These are phyloP conservation scores for Colletotrichum tamarilloi DNA, from an alignment of 2,329 filamentous ascomycete genomes.

Conservation along the genomic window DNA sequence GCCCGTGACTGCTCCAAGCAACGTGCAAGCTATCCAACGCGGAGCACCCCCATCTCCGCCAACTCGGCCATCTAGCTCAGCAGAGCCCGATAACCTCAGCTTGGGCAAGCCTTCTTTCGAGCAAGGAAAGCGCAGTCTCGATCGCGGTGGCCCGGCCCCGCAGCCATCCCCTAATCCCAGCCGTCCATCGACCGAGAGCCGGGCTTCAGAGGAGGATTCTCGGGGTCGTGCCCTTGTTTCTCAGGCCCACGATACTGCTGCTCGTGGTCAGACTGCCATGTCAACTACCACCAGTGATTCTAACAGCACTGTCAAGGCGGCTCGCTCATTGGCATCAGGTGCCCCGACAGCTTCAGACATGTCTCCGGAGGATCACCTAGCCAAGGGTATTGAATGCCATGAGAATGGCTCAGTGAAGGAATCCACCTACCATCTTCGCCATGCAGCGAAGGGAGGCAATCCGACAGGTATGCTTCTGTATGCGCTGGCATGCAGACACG, in stretches of 20 bases:
- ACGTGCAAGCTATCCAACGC: constrained; percentile 53
- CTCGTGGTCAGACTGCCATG: constrained; percentile 56
- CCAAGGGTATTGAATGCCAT: constrained; percentile 90
- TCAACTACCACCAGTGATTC: constrained; percentile 65
- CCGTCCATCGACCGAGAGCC: constrained; percentile 57
- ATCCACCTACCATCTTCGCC: constrained; percentile 93
- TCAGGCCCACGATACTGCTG: constrained; percentile 49
- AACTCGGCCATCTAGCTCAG: constrained; percentile 69
- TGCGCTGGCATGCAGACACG: constrained; percentile 92
- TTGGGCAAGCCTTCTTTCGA: constrained; percentile 61
- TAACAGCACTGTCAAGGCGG: constrained; percentile 63
- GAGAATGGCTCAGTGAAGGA: constrained; percentile 89
- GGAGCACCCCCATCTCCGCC: constrained; percentile 71
- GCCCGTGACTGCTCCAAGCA: constrained; percentile 53
- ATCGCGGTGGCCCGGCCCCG: constrained; percentile 50
- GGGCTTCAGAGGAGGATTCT: constrained; percentile 60
- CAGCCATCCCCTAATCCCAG: constrained; percentile 58
- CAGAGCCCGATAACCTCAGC: constrained; percentile 53
- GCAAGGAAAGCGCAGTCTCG: constrained; percentile 61
- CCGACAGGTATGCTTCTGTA: constrained; percentile 97
- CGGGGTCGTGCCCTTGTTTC: constrained; percentile 58
- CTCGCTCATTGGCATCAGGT: constrained; percentile 55
- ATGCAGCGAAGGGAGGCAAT: constrained; percentile 86
- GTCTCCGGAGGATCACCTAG: constrained; percentile 87
- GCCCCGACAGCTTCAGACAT: constrained; percentile 74